A percentile compares a stretch with the other conserved stretches of the same genome.
phyloP scores from a whole-genome alignment of 306 rosid species.

The Pachyrhizus erosus region DNA sequence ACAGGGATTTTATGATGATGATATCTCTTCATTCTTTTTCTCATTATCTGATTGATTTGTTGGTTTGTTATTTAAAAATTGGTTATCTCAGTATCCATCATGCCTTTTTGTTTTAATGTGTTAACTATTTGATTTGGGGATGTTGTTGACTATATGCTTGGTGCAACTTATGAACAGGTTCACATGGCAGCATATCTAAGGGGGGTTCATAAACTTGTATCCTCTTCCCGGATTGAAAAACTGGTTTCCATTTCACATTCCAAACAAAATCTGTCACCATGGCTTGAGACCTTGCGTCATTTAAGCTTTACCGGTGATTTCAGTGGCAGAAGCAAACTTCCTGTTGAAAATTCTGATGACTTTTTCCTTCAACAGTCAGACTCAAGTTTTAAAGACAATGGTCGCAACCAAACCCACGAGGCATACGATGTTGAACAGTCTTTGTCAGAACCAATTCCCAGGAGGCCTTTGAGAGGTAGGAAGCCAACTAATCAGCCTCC shows the following conservation, averaged over 20 bases:
- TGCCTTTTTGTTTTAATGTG: not conserved
- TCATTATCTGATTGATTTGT: not conserved
- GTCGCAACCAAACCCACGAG: not conserved
- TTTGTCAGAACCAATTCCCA: conserved; percentile 48
- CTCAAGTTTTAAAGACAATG: conserved; percentile 13
- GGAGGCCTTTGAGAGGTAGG: conserved; percentile 53
- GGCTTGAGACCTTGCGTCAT: conserved; percentile 44
- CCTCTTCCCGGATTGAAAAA: conserved; percentile 37
- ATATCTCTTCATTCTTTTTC: not conserved
- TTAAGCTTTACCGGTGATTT: conserved; percentile 50
- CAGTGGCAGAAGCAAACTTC: conserved; percentile 13
- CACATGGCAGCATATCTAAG: conserved; percentile 43
- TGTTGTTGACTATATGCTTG: conserved; percentile 19
- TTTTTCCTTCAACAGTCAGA: not conserved
- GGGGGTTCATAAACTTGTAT: conserved; percentile 43
- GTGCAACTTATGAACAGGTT: conserved; percentile 43
- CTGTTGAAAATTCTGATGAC: conserved; percentile 41
- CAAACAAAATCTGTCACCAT: conserved; percentile 29
- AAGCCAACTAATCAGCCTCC: conserved; percentile 33
- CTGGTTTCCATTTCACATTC: conserved; percentile 38
- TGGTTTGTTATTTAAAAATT: conserved; percentile 13
- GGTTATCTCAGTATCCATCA: not conserved
- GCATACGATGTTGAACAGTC: not conserved
- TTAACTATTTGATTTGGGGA: conserved; percentile 23
- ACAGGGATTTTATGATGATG: not conserved